Evolutionary conservation across 176 grass and related monocot species (phyloP).

Genomic region (Aegilops umbellulata): DNA sequence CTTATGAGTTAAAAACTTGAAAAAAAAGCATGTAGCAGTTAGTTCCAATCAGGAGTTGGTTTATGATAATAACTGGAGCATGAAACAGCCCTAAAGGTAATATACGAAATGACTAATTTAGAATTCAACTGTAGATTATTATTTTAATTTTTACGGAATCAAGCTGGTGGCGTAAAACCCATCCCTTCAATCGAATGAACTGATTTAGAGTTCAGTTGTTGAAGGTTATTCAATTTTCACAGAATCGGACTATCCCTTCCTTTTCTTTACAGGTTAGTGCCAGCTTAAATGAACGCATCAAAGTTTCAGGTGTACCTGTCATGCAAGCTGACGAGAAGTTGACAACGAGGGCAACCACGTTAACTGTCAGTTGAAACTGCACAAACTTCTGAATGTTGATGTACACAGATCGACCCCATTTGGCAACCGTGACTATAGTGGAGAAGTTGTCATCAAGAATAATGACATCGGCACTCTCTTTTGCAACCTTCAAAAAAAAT

Average conservation of each 20-base stretch:
- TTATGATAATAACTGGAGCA: slow-evolving; percentile 6
- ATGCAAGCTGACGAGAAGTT: slow-evolving; percentile 95
- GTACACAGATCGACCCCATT: slow-evolving; percentile 96
- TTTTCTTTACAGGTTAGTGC: background rate
- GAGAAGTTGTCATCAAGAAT: slow-evolving; percentile 99
- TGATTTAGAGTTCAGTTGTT: background rate
- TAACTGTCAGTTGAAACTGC: slow-evolving; percentile 96
- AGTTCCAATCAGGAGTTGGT: background rate
- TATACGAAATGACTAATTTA: background rate
- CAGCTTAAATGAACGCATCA: background rate
- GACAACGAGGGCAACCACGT: slow-evolving; percentile 89
- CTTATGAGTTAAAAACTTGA: background rate
- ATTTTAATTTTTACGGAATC: background rate
- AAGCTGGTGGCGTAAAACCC: background rate
- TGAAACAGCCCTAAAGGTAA: background rate
- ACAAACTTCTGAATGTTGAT: slow-evolving; percentile 99
- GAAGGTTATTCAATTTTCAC: background rate
- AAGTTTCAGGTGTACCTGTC: slow-evolving; percentile 54
- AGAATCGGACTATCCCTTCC: background rate
- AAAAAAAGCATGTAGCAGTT: background rate
- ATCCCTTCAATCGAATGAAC: background rate
- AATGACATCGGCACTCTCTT: slow-evolving; percentile 97
- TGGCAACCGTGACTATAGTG: slow-evolving; percentile 92
- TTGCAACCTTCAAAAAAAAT: slow-evolving; percentile 63
- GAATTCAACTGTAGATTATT: background rate